Conservation (phyloP, 768 basidiomycete species). For the Coprinopsis marcescibilis region DNA sequence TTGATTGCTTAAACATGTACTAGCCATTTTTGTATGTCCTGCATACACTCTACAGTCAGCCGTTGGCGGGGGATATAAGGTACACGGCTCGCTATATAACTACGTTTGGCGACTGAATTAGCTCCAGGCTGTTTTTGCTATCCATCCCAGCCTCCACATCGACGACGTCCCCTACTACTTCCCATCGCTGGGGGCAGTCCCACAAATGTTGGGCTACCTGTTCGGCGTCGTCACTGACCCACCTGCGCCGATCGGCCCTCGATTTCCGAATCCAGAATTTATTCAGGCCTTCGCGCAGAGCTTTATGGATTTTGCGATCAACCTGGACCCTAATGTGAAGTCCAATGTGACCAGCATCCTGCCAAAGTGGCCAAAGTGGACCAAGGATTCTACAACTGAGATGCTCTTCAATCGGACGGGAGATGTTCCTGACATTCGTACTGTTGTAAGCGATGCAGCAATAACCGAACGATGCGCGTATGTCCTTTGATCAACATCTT, state of each 20-base stretch:
- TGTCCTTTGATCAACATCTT: too few relatives aligned
- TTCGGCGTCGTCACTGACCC: neutral
- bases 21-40: conserved; percentile 42
- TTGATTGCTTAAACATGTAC: neutral
- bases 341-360: neutral
- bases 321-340: neutral
- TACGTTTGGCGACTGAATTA: too few relatives aligned
- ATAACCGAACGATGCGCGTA: neutral
- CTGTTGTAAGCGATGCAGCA: neutral
- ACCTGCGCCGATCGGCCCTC: neutral
- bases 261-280: neutral
- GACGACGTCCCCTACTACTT: too few relatives aligned
- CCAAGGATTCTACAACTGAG: neutral
- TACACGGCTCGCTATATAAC: too few relatives aligned
- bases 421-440: neutral
- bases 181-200: too few relatives aligned
- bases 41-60: conserved; percentile 37
- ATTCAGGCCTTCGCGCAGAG: neutral
- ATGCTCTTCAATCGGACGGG: neutral
- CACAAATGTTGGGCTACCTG: neutral
- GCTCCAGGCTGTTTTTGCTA: too few relatives aligned
- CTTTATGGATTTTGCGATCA: neutral
- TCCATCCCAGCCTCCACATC: too few relatives aligned
- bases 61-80: too few relatives aligned
- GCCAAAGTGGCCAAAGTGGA: neutral